Evolutionary conservation across 768 basidiomycete genomes (phyloP), one percentile per base, ranked within the genome.

Genomic region (Leccinum truebloodii): DNA sequence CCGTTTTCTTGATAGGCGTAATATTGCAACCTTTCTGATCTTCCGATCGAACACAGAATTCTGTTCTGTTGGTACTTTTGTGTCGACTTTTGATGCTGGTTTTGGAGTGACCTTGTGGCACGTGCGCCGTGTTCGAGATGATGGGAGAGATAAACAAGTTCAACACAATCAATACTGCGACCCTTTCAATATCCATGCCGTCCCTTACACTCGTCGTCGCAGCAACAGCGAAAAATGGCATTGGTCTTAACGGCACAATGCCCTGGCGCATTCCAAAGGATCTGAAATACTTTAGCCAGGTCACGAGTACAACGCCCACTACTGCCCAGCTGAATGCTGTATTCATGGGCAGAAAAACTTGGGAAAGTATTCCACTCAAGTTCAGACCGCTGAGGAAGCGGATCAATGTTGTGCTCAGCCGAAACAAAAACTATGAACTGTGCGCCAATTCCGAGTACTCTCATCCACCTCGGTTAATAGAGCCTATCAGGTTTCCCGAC

Each of bases 311-410:
- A 41, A 83, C 86, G 34, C 84, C 86, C 6, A 75, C 80, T 39
- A 75, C 80, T 39, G 81, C 79, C 6, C 71, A 68, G 50, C 77
- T 71, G 59, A 98, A 98, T 75, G 86, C 83, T 1, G 88, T 98
- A 20, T 78, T 98, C 58, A 98, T 99, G 96, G 97, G 97, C 13
- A 83, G 96, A 58, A 94, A 92, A 69, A 96, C 95, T 14, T 99
- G 97, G 97, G 94, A 98, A 76, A 92, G 92, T 71, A 98, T 99
- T 57, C 96, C 97, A 8, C 64, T 70, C 20, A 91, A 86, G 72
- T 91, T 89, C 76, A 81, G 90, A 63, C 97, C 97, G 5, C 81
- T 99, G 20, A 78, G 82, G 46, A 83, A 81, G 49, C 81, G 97
- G 54, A 58, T 82, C 57, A 99, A 98, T 70, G 72, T 95, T 26